Conservation (phyloP, 441 rosid genomes). For the Corymbia citriodora region DNA sequence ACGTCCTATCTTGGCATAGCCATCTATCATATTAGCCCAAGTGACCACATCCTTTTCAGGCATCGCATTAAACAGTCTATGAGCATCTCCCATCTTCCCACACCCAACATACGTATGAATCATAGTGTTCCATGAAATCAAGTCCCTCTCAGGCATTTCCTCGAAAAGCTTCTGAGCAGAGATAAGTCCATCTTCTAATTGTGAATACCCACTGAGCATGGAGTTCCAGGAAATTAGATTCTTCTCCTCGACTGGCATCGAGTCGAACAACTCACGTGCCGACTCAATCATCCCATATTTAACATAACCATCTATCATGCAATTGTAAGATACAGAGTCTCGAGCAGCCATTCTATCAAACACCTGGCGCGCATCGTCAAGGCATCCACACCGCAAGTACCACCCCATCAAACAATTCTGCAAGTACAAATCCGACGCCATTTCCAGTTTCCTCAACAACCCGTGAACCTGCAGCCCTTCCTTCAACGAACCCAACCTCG, state of each 20-base stretch:
- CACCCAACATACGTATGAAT: slow-evolving; percentile 45
- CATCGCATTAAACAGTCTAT: slow-evolving; percentile 35
- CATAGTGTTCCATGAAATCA: slow-evolving; percentile 66
- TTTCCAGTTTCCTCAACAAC: slow-evolving; percentile 42
- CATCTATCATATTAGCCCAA: slow-evolving; percentile 62
- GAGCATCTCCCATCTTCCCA: slow-evolving; percentile 47
- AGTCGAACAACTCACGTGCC: slow-evolving; percentile 34
- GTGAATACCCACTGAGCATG: slow-evolving; percentile 44
- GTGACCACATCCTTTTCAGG: slow-evolving; percentile 48
- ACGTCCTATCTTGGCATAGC: slow-evolving; percentile 43
- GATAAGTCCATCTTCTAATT: slow-evolving; percentile 22
- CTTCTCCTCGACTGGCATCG: slow-evolving; percentile 32
- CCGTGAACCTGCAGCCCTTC: slow-evolving; percentile 85
- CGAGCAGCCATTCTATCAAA: slow-evolving; percentile 39
- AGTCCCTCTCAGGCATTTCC: slow-evolving; percentile 58
- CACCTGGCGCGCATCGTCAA: slow-evolving; percentile 31
- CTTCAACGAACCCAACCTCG: slow-evolving; percentile 37
- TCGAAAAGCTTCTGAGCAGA: slow-evolving; percentile 31
- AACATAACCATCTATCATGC: slow-evolving; percentile 58
- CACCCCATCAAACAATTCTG: slow-evolving; percentile 51
- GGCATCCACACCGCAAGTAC: slow-evolving; percentile 41
- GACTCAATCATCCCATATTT: slow-evolving; percentile 35
- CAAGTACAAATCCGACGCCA: slow-evolving; percentile 54
- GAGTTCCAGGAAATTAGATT: slow-evolving; percentile 59
- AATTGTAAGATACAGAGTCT: slow-evolving; percentile 58